Conservation (phyloP, 2,329 filamentous ascomycete genomes). For the Aspergillus thermomutatus region DNA sequence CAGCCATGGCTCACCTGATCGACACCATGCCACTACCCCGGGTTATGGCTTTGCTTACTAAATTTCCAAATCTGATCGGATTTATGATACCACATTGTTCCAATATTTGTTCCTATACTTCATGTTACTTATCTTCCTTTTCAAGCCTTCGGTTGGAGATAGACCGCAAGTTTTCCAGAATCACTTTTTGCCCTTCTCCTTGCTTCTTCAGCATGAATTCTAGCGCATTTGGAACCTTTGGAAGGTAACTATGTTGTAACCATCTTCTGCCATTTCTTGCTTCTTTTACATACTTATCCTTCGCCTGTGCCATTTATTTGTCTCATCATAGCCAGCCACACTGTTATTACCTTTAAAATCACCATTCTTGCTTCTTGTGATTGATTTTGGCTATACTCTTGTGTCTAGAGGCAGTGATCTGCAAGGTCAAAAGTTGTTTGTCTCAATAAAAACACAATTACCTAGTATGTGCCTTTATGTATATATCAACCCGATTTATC, state of each 20-base stretch:
- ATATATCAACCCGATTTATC: neutral
- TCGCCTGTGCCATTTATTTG: neutral
- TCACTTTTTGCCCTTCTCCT: neutral
- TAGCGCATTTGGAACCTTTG: constrained; percentile 20
- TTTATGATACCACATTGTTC: constrained; percentile 4
- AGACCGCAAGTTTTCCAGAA: neutral
- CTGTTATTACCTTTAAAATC: neutral
- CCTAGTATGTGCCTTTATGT: neutral
- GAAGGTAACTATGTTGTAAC: constrained; percentile 3
- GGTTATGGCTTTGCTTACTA: constrained; percentile 36
- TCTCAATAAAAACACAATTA: neutral
- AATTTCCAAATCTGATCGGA: constrained; percentile 2
- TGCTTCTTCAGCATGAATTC: neutral
- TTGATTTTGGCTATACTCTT: neutral
- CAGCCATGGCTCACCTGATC: constrained; percentile 31
- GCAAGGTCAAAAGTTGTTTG: neutral
- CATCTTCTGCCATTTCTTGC: neutral
- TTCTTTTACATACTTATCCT: neutral
- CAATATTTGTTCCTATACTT: constrained; percentile 2
- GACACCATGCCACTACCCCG: constrained; percentile 25
- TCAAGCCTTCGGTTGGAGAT: neutral
- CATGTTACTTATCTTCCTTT: neutral
- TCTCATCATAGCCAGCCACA: neutral
- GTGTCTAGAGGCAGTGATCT: neutral
- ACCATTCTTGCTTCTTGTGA: neutral